A percentile compares a stretch with the other conserved stretches of the same genome.
Evolutionary conservation across 495 filamentous ascomycete genomes (phyloP).

Genomic region (Cercophora scortea): DNA sequence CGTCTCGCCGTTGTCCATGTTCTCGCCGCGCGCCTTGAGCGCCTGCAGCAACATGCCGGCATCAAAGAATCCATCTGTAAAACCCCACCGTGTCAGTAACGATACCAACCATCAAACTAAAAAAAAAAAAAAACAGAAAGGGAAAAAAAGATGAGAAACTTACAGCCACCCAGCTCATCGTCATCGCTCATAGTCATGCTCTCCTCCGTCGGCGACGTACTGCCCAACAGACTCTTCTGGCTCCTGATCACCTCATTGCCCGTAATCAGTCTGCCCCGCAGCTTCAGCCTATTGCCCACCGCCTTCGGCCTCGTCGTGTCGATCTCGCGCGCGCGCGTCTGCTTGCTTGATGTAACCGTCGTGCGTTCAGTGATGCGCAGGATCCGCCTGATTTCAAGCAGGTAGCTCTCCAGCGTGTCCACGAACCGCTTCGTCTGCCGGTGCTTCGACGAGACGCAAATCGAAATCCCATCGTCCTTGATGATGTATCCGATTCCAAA

Average conservation of each 20-base stretch:
- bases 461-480: constrained; percentile 88
- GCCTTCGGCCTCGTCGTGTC: constrained; percentile 20
- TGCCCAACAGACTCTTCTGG: constrained; percentile 29
- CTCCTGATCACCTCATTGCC: constrained; percentile 31
- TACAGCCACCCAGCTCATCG: constrained; percentile 88
- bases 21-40: constrained; percentile 53
- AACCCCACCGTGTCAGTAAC: constrained; percentile 3
- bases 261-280: constrained; percentile 50
- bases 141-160: constrained; percentile 32
- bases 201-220: constrained; percentile 46
- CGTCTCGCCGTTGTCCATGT: constrained; percentile 31
- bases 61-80: constrained; percentile 88
- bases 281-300: constrained; percentile 34
- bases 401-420: constrained; percentile 80
- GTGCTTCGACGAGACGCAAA: constrained; percentile 89
- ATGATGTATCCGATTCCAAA: constrained; percentile 99
- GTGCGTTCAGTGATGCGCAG: constrained; percentile 58
- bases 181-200: constrained; percentile 65
- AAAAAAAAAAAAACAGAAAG: background rate
- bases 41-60: constrained; percentile 88
- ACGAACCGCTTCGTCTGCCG: constrained; percentile 86
- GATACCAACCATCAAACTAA: constrained; percentile 4
- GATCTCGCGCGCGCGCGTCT: constrained; percentile 35
- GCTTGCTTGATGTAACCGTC: constrained; percentile 10
- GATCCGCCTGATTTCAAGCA: constrained; percentile 82